Evolutionary conservation across 257 asterid genomes (phyloP), one percentile per base, ranked within the genome.

Genomic region (Ophiorrhiza pumila): DNA sequence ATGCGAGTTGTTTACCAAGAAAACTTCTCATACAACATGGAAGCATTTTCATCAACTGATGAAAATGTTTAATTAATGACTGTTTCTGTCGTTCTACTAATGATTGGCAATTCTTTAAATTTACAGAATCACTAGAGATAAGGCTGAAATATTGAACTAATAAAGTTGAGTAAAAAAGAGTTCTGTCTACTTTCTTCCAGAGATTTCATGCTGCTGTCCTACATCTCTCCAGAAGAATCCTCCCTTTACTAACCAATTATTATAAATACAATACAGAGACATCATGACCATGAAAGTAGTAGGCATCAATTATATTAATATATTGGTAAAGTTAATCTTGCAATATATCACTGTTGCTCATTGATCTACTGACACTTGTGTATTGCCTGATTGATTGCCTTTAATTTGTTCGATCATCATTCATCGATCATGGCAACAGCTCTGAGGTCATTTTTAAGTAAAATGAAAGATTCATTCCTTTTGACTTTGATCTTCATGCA

Each of bases 401-500:
- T n/a, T n/a, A n/a, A n/a, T n/a, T n/a, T n/a, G n/a, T n/a, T n/a
- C n/a, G n/a, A n/a, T n/a, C n/a, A n/a, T n/a, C n/a, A n/a, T n/a
- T n/a, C n/a, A n/a, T 57, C 15, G 14, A 27, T 25, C 5, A 2
- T 57, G 39, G 63, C 63, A 2, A 79, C 77, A 80, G 84, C 87
- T 62, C 74, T 79, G 31, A 73, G 80, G 18, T 43, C 72, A 18
- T 72, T 79, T 35, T 83, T 73, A 57, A 14, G 79, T 1, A n/a
- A 0, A 15, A 55, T 0, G n/a, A 23, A 55, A 3, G 46, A 0
- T 23, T 2, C 5, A 23, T 23, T 27, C 11, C 56, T 50, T 18
- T 47, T 12, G 53, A 12, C 53, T 58, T 29, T 13, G 34, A 14
- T 31, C 22, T 32, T 15, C 66, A 9, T 18, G 57, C 57, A 45